Evolutionary conservation across 805 yeast species (phyloP).

Genomic region (Tetrapisispora arboricola): DNA sequence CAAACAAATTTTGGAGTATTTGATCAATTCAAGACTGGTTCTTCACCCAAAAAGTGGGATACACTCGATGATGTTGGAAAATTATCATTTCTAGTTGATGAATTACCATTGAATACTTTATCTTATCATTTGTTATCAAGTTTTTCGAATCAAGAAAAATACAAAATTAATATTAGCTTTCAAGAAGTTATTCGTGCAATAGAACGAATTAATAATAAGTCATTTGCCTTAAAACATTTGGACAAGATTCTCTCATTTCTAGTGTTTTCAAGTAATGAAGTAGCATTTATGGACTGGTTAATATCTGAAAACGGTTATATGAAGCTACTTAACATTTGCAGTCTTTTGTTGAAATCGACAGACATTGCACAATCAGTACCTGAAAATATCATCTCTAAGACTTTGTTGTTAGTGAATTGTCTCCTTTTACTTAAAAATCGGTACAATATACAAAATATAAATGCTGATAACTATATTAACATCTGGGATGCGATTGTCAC

Average conservation of each 20-base stretch:
- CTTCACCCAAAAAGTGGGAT: no score
- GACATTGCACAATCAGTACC: constrained; percentile 20
- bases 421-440: constrained; percentile 6
- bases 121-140: constrained; percentile 10
- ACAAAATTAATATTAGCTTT: background rate
- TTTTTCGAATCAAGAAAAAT: background rate
- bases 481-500: constrained; percentile 16
- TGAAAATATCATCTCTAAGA: constrained; percentile 18
- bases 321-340: constrained; percentile 11
- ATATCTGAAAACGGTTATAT: constrained; percentile 15
- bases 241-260: constrained; percentile 17
- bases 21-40: no score
- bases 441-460: background rate
- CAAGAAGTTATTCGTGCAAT: constrained; percentile 9
- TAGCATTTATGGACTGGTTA: constrained; percentile 16
- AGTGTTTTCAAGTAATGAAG: constrained; percentile 5
- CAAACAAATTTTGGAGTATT: no score
- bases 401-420: constrained; percentile 18
- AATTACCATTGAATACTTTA: constrained; percentile 7
- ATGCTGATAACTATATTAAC: constrained; percentile 2
- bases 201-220: constrained; percentile 17
- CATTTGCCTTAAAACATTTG: constrained; percentile 23
- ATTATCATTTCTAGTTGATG: constrained; percentile 1
- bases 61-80: background rate
- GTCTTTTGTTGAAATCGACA: constrained; percentile 18